Conservation (phyloP, 2,329 filamentous ascomycete species). For the Colletotrichum sp. region DNA sequence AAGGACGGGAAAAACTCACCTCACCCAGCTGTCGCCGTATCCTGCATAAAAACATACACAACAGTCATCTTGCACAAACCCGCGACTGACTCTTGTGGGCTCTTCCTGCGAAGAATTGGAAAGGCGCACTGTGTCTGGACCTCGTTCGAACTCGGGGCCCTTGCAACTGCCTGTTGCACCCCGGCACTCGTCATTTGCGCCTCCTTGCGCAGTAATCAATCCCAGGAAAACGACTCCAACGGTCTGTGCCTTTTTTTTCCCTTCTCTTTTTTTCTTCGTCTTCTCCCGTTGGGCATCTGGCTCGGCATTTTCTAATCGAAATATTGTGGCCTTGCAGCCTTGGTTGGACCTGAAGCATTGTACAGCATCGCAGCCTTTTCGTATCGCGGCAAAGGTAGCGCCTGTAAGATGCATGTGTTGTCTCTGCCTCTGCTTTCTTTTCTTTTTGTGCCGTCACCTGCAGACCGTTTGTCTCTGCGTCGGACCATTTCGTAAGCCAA, state of each 20-base stretch:
- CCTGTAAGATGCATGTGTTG: background rate
- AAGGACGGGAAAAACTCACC: background rate
- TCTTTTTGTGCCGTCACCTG: background rate
- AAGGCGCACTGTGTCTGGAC: constrained; percentile 13
- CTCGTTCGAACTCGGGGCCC: background rate
- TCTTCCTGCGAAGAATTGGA: no score
- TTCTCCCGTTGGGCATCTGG: background rate
- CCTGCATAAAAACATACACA: background rate
- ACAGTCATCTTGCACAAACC: background rate
- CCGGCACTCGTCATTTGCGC: constrained; percentile 16
- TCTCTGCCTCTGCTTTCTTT: background rate
- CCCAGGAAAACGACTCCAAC: background rate
- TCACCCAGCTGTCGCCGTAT: background rate
- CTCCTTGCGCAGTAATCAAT: constrained; percentile 8
- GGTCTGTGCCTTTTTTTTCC: background rate
- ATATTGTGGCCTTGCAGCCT: background rate
- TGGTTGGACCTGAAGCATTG: background rate
- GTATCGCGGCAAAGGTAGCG: background rate
- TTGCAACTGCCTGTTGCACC: background rate
- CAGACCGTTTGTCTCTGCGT: constrained; percentile 4
- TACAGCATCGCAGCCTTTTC: background rate
- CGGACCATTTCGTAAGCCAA: background rate
- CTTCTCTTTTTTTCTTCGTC: background rate
- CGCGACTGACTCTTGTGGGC: background rate
- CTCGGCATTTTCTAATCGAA: background rate